Conservation (phyloP, 2,329 filamentous ascomycete species). For the Rhinocladiella similis region DNA sequence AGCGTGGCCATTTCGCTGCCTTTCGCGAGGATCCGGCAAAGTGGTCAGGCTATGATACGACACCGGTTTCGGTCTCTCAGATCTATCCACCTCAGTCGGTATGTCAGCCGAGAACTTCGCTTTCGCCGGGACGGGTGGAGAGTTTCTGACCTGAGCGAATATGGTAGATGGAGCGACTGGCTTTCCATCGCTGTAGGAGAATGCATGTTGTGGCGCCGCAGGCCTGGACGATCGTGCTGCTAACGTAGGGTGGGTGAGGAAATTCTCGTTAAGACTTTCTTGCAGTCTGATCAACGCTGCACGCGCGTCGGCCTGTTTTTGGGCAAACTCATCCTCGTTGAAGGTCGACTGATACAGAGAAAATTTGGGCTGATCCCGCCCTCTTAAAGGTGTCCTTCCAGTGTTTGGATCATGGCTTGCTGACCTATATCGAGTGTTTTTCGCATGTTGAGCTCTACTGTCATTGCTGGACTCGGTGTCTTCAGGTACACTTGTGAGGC, state of each 20-base stretch:
- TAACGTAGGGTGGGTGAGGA: slow-evolving; percentile 13
- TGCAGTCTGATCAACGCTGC: slow-evolving; percentile 28
- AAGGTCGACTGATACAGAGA: slow-evolving; percentile 18
- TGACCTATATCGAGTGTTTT: background rate
- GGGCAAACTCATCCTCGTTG: slow-evolving; percentile 26
- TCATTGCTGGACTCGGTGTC: slow-evolving; percentile 9
- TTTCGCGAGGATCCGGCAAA: background rate
- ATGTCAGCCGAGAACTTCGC: slow-evolving; percentile 7
- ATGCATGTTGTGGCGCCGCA: slow-evolving; percentile 5
- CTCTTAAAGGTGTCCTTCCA: slow-evolving; percentile 2
- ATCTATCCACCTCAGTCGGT: slow-evolving; percentile 1
- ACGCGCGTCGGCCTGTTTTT: slow-evolving; percentile 29
- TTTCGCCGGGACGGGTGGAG: slow-evolving; percentile 10
- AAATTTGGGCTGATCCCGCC: background rate
- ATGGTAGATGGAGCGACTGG: slow-evolving; percentile 21
- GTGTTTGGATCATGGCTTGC: slow-evolving; percentile 9
- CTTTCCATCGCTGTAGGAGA: slow-evolving; percentile 15
- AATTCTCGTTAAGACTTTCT: slow-evolving; percentile 27
- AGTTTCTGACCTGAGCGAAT: slow-evolving; percentile 19
- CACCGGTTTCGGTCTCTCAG: slow-evolving; percentile 1
- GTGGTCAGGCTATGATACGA: slow-evolving; percentile 20
- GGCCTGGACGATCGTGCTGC: slow-evolving; percentile 8
- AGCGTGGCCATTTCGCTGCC: background rate
- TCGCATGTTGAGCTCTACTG: background rate
- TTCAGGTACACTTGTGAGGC: slow-evolving; percentile 18